A percentile compares a stretch with the other conserved stretches of the same genome.
These are phyloP conservation scores for Talaromyces stipitatus DNA, from an alignment of 495 filamentous ascomycete species.

Conservation along the genomic window DNA sequence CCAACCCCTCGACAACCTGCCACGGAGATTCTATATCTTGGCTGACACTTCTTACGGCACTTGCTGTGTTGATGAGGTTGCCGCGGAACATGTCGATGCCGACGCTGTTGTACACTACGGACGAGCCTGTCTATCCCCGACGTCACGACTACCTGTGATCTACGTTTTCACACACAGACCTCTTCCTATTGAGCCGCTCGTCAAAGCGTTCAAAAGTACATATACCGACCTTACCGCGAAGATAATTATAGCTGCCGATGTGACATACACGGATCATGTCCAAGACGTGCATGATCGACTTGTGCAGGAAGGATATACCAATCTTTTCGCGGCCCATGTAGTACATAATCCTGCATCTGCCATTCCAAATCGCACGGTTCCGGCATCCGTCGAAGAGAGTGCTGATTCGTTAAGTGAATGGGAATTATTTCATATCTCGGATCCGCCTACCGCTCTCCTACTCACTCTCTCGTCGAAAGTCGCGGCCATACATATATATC, in stretches of 20 bases:
- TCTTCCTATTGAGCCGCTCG: constrained; percentile 49
- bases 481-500: constrained; percentile 67
- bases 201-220: constrained; percentile 56
- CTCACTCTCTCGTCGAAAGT: constrained; percentile 83
- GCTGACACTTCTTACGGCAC: constrained; percentile 95
- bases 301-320: constrained; percentile 53
- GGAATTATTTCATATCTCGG: constrained; percentile 82
- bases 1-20: neutral
- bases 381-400: constrained; percentile 38
- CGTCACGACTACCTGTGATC: constrained; percentile 79
- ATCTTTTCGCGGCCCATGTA: constrained; percentile 61
- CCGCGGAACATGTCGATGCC: constrained; percentile 86
- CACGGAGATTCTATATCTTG: constrained; percentile 68
- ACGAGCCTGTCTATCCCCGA: constrained; percentile 84
- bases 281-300: constrained; percentile 42
- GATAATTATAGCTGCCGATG: constrained; percentile 80
- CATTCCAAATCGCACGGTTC: constrained; percentile 77
- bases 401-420: constrained; percentile 55
- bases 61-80: constrained; percentile 96
- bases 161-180: constrained; percentile 78
- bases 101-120: constrained; percentile 95
- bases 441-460: constrained; percentile 75
- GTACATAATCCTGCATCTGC: constrained; percentile 69
- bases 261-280: constrained; percentile 73
- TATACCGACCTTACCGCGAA: constrained; percentile 57